A percentile compares a stretch with the other conserved stretches of the same genome.
These are phyloP conservation scores for Picea engelmannii DNA, from an alignment of 83 land plant species.

Conservation along the genomic window DNA sequence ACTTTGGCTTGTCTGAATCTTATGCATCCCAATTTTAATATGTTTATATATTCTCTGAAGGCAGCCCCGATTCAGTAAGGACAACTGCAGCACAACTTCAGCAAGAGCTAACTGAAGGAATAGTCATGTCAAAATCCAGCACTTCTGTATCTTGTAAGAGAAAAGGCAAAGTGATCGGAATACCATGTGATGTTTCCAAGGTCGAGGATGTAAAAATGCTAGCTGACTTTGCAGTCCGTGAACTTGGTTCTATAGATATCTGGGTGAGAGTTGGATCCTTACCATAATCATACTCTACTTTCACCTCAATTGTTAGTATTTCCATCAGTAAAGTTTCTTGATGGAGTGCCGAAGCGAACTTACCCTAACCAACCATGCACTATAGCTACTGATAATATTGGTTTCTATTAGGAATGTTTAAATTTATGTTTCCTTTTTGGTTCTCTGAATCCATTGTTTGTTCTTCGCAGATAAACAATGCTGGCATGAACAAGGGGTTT, in stretches of 20 bases:
- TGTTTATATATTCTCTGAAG: slow-evolving; percentile 19
- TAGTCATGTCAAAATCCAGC: slow-evolving; percentile 23
- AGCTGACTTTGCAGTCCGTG: slow-evolving; percentile 66
- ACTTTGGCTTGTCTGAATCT: slow-evolving; percentile 6
- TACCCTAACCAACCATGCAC: neutral
- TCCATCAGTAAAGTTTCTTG: neutral
- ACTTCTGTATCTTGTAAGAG: slow-evolving; percentile 20
- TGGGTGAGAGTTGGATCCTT: slow-evolving; percentile 60
- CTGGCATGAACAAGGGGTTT: slow-evolving; percentile 96
- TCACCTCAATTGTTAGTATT: neutral
- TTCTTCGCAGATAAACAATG: slow-evolving; percentile 84
- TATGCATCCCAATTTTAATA: neutral
- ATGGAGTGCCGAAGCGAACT: neutral
- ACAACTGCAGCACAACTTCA: slow-evolving; percentile 76
- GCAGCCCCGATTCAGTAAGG: slow-evolving; percentile 83
- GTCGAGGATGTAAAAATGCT: slow-evolving; percentile 79
- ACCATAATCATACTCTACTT: neutral
- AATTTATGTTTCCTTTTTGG: neutral
- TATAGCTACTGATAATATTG: neutral
- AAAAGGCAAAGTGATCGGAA: slow-evolving; percentile 74
- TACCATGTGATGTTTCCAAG: slow-evolving; percentile 87
- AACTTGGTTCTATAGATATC: slow-evolving; percentile 86
- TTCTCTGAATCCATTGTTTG: neutral
- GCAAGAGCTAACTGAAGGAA: slow-evolving; percentile 57
- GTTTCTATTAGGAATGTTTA: neutral